Conservation (phyloP, 2,329 filamentous ascomycete species). For the Verticillium nubilum region DNA sequence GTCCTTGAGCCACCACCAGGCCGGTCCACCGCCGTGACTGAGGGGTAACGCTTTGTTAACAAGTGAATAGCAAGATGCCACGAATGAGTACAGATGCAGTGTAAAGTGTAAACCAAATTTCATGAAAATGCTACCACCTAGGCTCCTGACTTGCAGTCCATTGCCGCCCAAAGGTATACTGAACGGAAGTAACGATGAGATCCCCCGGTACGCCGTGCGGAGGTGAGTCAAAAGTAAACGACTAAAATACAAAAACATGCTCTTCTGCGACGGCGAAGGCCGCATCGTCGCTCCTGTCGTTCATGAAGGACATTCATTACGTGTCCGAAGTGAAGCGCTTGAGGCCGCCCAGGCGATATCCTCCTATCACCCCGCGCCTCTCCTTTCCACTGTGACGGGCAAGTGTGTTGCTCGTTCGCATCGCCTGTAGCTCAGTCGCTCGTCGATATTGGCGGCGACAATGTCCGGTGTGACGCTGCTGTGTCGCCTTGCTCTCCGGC, state of each 20-base stretch:
- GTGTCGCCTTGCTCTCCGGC: not conserved
- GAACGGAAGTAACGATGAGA: not conserved
- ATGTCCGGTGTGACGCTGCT: not conserved
- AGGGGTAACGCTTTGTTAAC: not conserved
- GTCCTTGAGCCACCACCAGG: too few relatives aligned
- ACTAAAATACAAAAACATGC: conserved; percentile 4
- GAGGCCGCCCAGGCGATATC: not conserved
- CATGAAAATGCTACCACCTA: not conserved
- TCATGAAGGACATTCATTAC: not conserved
- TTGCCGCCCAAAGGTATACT: not conserved
- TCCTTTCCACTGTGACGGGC: not conserved
- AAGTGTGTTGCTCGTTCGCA: not conserved
- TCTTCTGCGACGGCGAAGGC: not conserved
- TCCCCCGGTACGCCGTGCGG: conserved; percentile 11
- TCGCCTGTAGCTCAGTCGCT: not conserved
- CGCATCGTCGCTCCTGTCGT: not conserved
- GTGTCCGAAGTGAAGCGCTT: not conserved
- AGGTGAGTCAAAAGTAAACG: conserved; percentile 1
- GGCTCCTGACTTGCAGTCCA: not conserved
- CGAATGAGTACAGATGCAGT: not conserved
- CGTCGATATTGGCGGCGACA: not conserved
- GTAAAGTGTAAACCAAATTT: not conserved
- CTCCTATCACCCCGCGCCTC: not conserved
- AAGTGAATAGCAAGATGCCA: not conserved
- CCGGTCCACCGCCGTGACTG: too few relatives aligned